phyloP scores from a whole-genome alignment of 441 rosid species.

The Euphorbia celastroides region DNA sequence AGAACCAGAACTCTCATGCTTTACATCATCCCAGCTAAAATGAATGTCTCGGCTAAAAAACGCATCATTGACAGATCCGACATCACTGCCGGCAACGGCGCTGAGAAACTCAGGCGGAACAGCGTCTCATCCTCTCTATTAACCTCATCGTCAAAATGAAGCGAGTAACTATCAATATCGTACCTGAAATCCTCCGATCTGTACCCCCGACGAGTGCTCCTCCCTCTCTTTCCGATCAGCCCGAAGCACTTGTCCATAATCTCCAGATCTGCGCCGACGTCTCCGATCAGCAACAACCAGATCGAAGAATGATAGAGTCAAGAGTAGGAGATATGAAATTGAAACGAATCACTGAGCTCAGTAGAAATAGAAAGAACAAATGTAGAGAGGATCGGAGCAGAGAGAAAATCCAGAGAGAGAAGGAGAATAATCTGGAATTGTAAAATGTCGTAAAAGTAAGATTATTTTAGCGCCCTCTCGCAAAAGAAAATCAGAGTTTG shows the following conservation, averaged over 20 bases:
- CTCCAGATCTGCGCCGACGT: slow-evolving; percentile 38
- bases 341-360: too few relatives aligned
- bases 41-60: slow-evolving; percentile 66
- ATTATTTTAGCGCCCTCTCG: too few relatives aligned
- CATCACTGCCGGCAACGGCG: slow-evolving; percentile 52
- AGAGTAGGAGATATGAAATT: too few relatives aligned
- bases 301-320: too few relatives aligned
- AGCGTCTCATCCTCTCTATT: slow-evolving; percentile 29
- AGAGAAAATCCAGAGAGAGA: too few relatives aligned
- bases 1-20: slow-evolving; percentile 20
- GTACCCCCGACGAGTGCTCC: slow-evolving; percentile 22
- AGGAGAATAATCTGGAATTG: too few relatives aligned
- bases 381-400: too few relatives aligned
- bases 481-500: too few relatives aligned
- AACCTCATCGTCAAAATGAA: slow-evolving; percentile 51
- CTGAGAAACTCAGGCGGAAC: slow-evolving; percentile 25
- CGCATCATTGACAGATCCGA: slow-evolving; percentile 54
- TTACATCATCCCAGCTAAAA: slow-evolving; percentile 76
- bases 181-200: slow-evolving; percentile 44
- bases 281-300: slow-evolving; percentile 18
- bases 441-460: too few relatives aligned
- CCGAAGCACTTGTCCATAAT: slow-evolving; percentile 37
- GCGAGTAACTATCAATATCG: slow-evolving; percentile 47
- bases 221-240: slow-evolving; percentile 30
- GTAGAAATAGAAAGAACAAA: too few relatives aligned